These are phyloP conservation scores for Herpetospermum pedunculosum DNA, from an alignment of 306 rosid genomes.

Conservation along the genomic window DNA sequence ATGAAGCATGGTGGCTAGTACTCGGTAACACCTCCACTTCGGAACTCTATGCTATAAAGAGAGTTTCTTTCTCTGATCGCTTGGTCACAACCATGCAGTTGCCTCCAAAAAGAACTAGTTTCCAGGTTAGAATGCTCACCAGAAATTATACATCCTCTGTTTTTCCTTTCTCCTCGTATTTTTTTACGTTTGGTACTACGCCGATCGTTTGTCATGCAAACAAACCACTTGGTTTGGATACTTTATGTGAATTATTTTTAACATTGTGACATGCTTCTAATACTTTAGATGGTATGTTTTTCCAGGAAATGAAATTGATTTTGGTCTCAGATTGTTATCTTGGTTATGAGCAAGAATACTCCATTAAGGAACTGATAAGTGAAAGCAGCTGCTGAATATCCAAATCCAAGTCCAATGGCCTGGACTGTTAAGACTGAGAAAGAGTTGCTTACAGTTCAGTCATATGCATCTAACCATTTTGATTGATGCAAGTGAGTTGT, in stretches of 20 bases:
- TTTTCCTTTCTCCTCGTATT: slow-evolving; percentile 6
- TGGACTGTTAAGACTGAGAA: no score
- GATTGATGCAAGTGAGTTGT: background rate
- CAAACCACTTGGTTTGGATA: background rate
- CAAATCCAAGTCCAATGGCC: background rate
- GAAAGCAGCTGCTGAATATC: background rate
- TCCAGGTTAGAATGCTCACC: slow-evolving; percentile 39
- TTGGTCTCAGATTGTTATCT: slow-evolving; percentile 89
- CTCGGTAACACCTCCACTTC: slow-evolving; percentile 66
- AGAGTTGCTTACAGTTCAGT: background rate
- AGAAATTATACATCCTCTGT: background rate
- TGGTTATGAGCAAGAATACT: slow-evolving; percentile 70
- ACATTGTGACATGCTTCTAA: background rate
- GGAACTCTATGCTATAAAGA: slow-evolving; percentile 66
- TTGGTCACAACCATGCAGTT: slow-evolving; percentile 69
- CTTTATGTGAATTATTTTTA: background rate
- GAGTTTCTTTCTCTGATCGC: slow-evolving; percentile 69
- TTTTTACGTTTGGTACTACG: background rate
- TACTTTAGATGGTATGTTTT: background rate
- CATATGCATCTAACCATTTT: background rate
- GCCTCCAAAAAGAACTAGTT: slow-evolving; percentile 29
- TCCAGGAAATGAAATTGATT: slow-evolving; percentile 61
- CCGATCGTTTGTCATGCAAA: background rate
- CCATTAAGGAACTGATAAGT: slow-evolving; percentile 25
- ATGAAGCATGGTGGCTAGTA: slow-evolving; percentile 95